A percentile compares a stretch with the other conserved stretches of the same genome.
phyloP scores from a whole-genome alignment of 768 basidiomycete genomes.

The Hydnomerulius pinastri region DNA sequence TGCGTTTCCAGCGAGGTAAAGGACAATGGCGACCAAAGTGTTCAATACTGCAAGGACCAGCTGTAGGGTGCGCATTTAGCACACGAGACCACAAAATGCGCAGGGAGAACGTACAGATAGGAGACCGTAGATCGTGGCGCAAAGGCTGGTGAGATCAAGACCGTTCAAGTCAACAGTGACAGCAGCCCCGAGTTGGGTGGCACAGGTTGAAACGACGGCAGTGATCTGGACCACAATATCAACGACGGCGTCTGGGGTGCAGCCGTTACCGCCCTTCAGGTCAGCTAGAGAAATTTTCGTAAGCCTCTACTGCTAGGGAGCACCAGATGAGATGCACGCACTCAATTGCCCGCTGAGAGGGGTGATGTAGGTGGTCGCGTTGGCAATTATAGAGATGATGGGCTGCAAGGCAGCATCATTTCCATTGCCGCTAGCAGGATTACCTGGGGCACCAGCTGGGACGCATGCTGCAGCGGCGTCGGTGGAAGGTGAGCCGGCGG shows the following conservation, averaged over 20 bases:
- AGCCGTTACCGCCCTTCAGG: constrained; percentile 3
- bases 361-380: constrained; percentile 6
- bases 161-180: constrained; percentile 7
- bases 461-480: constrained; percentile 4
- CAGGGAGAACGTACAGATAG: constrained; percentile 1
- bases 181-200: constrained; percentile 9
- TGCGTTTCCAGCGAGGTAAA: not conserved
- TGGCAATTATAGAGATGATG: constrained; percentile 12
- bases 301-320: not conserved
- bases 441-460: too few relatives aligned
- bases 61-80: not conserved
- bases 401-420: constrained; percentile 12
- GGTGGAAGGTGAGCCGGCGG: not conserved
- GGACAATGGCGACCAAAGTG: constrained; percentile 5
- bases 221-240: constrained; percentile 11
- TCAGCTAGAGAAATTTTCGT: not conserved
- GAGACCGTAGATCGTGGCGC: constrained; percentile 1
- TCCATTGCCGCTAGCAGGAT: constrained; percentile 1
- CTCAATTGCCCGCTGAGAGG: constrained; percentile 7
- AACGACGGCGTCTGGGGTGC: constrained; percentile 8
- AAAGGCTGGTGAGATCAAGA: constrained; percentile 9
- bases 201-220: constrained; percentile 9
- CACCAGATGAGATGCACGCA: not conserved
- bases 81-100: accelerated
- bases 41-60: constrained; percentile 7